phyloP scores from a whole-genome alignment of 1,139 yeast genomes.

The Zygoascus hellenicus region DNA sequence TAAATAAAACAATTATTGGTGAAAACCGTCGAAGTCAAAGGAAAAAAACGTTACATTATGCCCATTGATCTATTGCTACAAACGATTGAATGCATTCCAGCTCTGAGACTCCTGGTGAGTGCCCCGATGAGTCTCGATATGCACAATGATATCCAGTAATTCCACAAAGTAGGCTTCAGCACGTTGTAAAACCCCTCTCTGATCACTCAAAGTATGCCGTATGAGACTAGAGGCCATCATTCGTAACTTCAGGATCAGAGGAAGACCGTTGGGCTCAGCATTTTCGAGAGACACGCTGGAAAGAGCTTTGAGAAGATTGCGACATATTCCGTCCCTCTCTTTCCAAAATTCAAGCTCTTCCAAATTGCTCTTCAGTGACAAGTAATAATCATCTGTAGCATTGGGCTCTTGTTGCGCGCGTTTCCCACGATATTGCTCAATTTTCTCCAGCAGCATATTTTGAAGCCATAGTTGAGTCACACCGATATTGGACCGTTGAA shows the following conservation, averaged over 20 bases:
- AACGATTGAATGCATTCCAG: conserved; percentile 11
- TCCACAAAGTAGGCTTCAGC: conserved; percentile 11
- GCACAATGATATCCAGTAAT: conserved; percentile 12
- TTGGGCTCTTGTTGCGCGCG: neutral
- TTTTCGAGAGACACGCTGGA: conserved; percentile 11
- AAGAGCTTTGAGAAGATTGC: conserved; percentile 8
- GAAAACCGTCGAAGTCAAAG: too few relatives aligned
- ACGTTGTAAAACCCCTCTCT: conserved; percentile 9
- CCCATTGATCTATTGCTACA: too few relatives aligned
- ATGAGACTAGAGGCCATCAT: conserved; percentile 13
- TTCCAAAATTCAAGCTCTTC: conserved; percentile 11
- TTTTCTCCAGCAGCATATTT: conserved; percentile 11
- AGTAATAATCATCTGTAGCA: neutral
- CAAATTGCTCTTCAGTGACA: neutral
- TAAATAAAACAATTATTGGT: too few relatives aligned
- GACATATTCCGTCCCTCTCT: conserved; percentile 12
- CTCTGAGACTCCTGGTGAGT: conserved; percentile 12
- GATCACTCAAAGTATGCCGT: conserved; percentile 10
- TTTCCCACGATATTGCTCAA: neutral
- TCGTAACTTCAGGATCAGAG: conserved; percentile 12
- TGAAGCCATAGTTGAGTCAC: conserved; percentile 14
- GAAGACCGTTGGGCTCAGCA: conserved; percentile 14
- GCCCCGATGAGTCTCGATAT: conserved; percentile 12
- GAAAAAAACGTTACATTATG: too few relatives aligned
- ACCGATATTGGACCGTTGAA: conserved; percentile 12